phyloP scores from a whole-genome alignment of 106 monocot species.

The Acanthochlamys bracteata region DNA sequence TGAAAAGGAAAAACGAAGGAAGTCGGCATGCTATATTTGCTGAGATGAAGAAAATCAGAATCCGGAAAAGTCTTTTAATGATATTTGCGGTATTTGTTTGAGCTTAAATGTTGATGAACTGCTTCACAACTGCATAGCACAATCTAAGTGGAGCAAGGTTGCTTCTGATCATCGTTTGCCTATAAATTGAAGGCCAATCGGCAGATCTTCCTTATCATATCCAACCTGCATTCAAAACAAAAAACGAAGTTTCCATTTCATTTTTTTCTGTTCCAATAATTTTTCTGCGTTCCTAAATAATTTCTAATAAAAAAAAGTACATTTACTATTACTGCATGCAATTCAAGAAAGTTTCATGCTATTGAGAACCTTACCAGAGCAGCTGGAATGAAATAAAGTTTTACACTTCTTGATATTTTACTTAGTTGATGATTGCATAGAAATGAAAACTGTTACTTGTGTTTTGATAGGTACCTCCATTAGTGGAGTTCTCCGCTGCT shows the following conservation, averaged over 20 bases:
- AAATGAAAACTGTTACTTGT: too few relatives aligned
- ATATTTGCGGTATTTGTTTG: background rate
- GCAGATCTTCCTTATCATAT: slow-evolving; percentile 61
- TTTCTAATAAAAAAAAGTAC: slow-evolving; percentile 18
- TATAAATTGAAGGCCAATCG: slow-evolving; percentile 93
- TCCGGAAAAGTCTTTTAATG: background rate
- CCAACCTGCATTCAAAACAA: slow-evolving; percentile 37
- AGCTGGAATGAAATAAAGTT: slow-evolving; percentile 51
- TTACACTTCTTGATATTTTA: too few relatives aligned
- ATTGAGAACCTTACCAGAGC: slow-evolving; percentile 85
- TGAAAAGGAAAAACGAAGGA: slow-evolving; percentile 14
- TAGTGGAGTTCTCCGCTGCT: too few relatives aligned
- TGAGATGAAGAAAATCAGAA: background rate
- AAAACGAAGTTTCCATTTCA: background rate
- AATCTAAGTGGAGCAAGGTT: slow-evolving; percentile 78
- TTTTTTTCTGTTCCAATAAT: too few relatives aligned
- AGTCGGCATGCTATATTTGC: background rate
- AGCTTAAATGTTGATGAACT: background rate
- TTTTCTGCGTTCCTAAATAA: too few relatives aligned
- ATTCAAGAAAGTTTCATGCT: slow-evolving; percentile 90
- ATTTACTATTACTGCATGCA: slow-evolving; percentile 71
- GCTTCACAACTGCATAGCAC: slow-evolving; percentile 66
- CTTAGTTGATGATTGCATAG: too few relatives aligned
- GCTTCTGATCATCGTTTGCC: slow-evolving; percentile 91
- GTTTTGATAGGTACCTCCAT: too few relatives aligned